Evolutionary conservation across 2,329 filamentous ascomycete species (phyloP).

Genomic region (Cordyceps tenuipes): DNA sequence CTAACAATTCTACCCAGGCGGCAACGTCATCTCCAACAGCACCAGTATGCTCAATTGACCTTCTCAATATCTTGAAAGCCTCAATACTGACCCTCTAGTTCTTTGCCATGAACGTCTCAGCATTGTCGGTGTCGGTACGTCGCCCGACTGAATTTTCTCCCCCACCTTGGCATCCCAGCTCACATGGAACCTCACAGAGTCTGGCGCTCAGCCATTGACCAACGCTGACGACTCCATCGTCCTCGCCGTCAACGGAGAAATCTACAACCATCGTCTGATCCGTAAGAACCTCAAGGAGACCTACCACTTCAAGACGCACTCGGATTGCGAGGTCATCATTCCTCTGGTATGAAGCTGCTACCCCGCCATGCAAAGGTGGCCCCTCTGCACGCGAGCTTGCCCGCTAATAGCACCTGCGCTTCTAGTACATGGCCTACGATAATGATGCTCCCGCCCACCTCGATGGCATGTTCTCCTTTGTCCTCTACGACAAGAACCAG

Average conservation of each 20-base stretch:
- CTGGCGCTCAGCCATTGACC: constrained; percentile 89
- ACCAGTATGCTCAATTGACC: constrained; percentile 59
- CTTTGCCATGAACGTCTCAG: constrained; percentile 95
- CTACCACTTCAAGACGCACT: constrained; percentile 97
- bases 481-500: constrained; percentile 90
- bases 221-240: constrained; percentile 83
- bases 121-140: constrained; percentile 90
- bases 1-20: constrained; percentile 48
- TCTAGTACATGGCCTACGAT: constrained; percentile 82
- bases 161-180: constrained; percentile 13
- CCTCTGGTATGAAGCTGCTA: constrained; percentile 59
- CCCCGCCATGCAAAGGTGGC: neutral
- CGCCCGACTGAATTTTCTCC: constrained; percentile 6
- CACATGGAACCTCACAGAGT: constrained; percentile 49
- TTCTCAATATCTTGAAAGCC: neutral
- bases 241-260: constrained; percentile 97
- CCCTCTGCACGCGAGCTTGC: neutral
- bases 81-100: constrained; percentile 45
- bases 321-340: constrained; percentile 98
- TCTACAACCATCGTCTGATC: constrained; percentile 97
- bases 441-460: constrained; percentile 87
- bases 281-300: constrained; percentile 75
- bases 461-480: constrained; percentile 99
- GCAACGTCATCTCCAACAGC: constrained; percentile 80
- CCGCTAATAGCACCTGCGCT: neutral